A percentile compares a stretch with the other conserved stretches of the same genome.
phyloP scores from a whole-genome alignment of 2,329 filamentous ascomycete species.

The Aureobasidium sp. region DNA sequence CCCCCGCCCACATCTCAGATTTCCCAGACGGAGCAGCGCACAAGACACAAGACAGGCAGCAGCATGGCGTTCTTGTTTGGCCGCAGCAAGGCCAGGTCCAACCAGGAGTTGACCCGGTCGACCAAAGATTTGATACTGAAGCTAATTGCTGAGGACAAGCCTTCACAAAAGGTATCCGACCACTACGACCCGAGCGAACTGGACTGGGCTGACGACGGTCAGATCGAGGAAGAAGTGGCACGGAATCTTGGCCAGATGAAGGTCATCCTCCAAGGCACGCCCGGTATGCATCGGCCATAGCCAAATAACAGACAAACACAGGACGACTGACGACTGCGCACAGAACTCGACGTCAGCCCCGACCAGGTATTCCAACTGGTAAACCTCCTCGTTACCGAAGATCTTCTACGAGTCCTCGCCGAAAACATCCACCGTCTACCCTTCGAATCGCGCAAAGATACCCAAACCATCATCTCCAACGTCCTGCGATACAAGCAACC shows the following conservation, averaged over 20 bases:
- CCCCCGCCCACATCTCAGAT: background rate
- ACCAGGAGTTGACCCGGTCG: slow-evolving; percentile 53
- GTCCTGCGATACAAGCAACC: slow-evolving; percentile 81
- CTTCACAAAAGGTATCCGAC: slow-evolving; percentile 46
- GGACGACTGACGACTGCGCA: background rate
- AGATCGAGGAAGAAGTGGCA: slow-evolving; percentile 80
- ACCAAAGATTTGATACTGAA: slow-evolving; percentile 56
- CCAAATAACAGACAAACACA: background rate
- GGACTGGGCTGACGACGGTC: slow-evolving; percentile 13
- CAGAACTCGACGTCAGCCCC: slow-evolving; percentile 77
- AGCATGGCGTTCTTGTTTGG: slow-evolving; percentile 64
- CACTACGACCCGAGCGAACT: slow-evolving; percentile 6
- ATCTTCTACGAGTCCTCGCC: slow-evolving; percentile 77
- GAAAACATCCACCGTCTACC: slow-evolving; percentile 75
- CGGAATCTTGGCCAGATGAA: slow-evolving; percentile 88
- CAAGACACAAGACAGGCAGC: slow-evolving; percentile 29
- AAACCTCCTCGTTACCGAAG: slow-evolving; percentile 76
- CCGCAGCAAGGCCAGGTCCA: slow-evolving; percentile 52
- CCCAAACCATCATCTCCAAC: slow-evolving; percentile 91
- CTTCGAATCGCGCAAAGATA: slow-evolving; percentile 94
- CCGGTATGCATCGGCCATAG: slow-evolving; percentile 49
- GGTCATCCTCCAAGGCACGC: slow-evolving; percentile 82
- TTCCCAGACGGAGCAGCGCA: background rate
- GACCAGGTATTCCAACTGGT: slow-evolving; percentile 85
- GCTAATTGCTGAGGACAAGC: slow-evolving; percentile 48